Evolutionary conservation across 805 yeast species (phyloP).

Genomic region (Wickerhamiella siamensis): DNA sequence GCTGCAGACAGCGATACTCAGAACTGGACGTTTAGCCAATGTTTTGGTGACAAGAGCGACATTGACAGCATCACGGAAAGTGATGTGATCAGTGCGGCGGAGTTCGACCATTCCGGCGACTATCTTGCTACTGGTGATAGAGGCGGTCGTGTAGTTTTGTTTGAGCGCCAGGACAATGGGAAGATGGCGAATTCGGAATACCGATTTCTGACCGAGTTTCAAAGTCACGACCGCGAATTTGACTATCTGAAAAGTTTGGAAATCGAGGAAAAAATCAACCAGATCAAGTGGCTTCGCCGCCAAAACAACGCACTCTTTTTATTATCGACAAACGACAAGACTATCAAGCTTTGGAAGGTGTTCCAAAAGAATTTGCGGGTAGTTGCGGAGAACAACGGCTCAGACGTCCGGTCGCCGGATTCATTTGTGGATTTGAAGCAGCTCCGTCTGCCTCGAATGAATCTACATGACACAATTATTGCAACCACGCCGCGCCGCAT

Average conservation of each 20-base stretch:
- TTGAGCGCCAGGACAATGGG: conserved; percentile 69
- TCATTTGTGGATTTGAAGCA: conserved; percentile 22
- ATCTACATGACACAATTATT: conserved; percentile 88
- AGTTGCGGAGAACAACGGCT: conserved; percentile 79
- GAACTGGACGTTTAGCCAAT: conserved; percentile 81
- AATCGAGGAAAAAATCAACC: conserved; percentile 95
- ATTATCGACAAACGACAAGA: conserved; percentile 88
- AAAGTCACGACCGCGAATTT: conserved; percentile 95
- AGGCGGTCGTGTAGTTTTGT: conserved; percentile 94
- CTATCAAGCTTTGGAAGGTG: conserved; percentile 96
- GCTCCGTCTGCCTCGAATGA: conserved; percentile 70
- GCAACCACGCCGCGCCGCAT: conserved; percentile 89
- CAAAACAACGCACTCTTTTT: conserved; percentile 82
- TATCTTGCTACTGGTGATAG: conserved; percentile 96
- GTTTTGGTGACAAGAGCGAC: conserved; percentile 98
- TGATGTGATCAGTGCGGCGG: conserved; percentile 92
- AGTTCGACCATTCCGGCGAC: conserved; percentile 89
- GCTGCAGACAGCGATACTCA: conserved; percentile 23
- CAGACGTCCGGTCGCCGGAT: conserved; percentile 28
- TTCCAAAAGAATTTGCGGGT: conserved; percentile 82
- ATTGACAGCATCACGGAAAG: conserved; percentile 91
- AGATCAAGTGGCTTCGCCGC: conserved; percentile 89
- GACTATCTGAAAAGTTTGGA: conserved; percentile 91
- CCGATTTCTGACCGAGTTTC: conserved; percentile 91
- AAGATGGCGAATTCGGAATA: conserved; percentile 44